Percentiles rank a stretch among this genome's conserved stretches.
Conservation (phyloP, 345 rosid species). For the Eucalyptus rudis region DNA sequence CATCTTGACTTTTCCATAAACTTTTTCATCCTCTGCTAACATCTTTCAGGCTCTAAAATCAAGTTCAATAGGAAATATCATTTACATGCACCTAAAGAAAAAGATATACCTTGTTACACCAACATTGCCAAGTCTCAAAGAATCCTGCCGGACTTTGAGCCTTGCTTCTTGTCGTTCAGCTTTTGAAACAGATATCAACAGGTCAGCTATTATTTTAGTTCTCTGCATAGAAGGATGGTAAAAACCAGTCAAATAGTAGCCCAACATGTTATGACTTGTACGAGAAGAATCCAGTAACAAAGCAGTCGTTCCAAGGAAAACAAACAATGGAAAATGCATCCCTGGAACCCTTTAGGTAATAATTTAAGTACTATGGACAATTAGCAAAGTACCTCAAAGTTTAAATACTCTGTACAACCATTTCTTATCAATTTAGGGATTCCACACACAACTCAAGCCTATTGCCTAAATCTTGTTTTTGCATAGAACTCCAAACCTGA, state of each 20-base stretch:
- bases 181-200: conserved; percentile 91
- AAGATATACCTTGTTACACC: conserved; percentile 77
- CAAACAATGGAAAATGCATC: not conserved
- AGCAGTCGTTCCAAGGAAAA: not conserved
- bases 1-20: not conserved
- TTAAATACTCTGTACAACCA: not conserved
- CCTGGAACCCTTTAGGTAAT: not conserved
- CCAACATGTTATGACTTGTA: not conserved
- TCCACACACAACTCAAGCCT: not conserved
- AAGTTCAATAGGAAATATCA: not conserved
- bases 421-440: not conserved
- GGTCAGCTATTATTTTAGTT: conserved; percentile 80
- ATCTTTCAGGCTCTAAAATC: not conserved
- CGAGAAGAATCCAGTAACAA: not conserved
- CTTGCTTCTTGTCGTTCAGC: conserved; percentile 98
- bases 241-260: not conserved
- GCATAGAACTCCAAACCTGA: not conserved
- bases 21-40: not conserved
- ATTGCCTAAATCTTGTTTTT: not conserved
- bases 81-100: not conserved
- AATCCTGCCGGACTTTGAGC: conserved; percentile 90
- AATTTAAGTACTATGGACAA: not conserved
- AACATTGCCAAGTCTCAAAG: conserved; percentile 92
- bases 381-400: not conserved
- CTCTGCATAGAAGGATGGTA: conserved; percentile 41